phyloP scores from a whole-genome alignment of 2,329 filamentous ascomycete genomes.

The Botrytis hyacinthi region DNA sequence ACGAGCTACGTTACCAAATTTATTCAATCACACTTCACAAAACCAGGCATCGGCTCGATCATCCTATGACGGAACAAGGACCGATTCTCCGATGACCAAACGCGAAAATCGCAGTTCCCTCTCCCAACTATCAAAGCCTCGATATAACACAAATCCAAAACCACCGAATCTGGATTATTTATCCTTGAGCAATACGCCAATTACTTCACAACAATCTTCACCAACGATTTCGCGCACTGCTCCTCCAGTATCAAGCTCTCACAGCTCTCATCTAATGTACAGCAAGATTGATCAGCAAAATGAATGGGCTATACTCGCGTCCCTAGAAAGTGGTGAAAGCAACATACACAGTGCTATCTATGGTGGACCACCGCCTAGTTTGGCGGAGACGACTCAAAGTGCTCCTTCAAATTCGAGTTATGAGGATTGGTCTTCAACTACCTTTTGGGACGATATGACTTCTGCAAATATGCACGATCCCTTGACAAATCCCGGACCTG shows the following conservation, averaged over 20 bases:
- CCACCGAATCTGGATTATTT: conserved; percentile 60
- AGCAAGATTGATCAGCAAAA: conserved; percentile 42
- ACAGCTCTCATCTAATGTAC: conserved; percentile 29
- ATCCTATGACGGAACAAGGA: conserved; percentile 30
- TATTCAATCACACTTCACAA: conserved; percentile 29
- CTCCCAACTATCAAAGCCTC: conserved; percentile 28
- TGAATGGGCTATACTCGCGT: conserved; percentile 78
- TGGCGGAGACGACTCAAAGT: conserved; percentile 24
- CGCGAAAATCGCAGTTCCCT: conserved; percentile 41
- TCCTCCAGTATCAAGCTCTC: conserved; percentile 30
- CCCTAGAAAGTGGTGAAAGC: conserved; percentile 73
- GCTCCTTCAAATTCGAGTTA: conserved; percentile 27
- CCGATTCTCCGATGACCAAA: conserved; percentile 41
- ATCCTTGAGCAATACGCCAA: conserved; percentile 48
- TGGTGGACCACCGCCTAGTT: conserved; percentile 54
- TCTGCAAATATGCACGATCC: conserved; percentile 44
- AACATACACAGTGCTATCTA: conserved; percentile 87
- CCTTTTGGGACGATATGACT: conserved; percentile 45
- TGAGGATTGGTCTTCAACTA: conserved; percentile 54
- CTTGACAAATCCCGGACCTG: conserved; percentile 33
- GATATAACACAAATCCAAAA: conserved; percentile 27
- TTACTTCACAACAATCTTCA: conserved; percentile 50
- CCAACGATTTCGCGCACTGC: conserved; percentile 37
- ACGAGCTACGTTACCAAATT: conserved; percentile 53
- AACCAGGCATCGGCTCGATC: conserved; percentile 23